A percentile compares a stretch with the other conserved stretches of the same genome.
phyloP scores from a whole-genome alignment of 148 eudicot species.

The Amaranthus hypochondriacus region DNA sequence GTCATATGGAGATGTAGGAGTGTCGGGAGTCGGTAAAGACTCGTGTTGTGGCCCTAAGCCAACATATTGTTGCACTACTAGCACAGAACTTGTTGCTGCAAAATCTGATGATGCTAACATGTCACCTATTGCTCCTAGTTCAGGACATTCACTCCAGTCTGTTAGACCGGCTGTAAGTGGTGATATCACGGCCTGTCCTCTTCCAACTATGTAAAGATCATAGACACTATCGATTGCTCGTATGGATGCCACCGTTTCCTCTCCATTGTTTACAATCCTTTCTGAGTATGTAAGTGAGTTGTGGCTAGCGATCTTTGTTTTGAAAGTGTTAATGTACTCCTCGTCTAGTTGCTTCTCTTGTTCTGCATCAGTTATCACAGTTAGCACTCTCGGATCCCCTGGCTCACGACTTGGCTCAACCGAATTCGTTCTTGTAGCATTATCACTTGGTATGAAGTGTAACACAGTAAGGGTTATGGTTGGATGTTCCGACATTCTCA shows the following conservation, averaged over 20 bases:
- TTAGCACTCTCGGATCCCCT: constrained; percentile 34
- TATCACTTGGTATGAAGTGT: constrained; percentile 49
- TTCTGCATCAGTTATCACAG: constrained; percentile 51
- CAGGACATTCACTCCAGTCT: constrained; percentile 96
- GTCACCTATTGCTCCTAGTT: constrained; percentile 86
- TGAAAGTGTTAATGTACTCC: constrained; percentile 52
- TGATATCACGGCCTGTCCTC: constrained; percentile 67
- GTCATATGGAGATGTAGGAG: constrained; percentile 30
- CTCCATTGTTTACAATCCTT: constrained; percentile 57
- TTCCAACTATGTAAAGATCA: constrained; percentile 73
- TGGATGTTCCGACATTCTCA: constrained; percentile 56
- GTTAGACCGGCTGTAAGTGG: constrained; percentile 88
- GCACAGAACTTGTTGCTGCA: constrained; percentile 52
- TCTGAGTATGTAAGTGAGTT: constrained; percentile 43
- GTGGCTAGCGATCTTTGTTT: constrained; percentile 32
- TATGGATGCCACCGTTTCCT: constrained; percentile 69
- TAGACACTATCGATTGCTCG: constrained; percentile 50
- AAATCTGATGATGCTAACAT: constrained; percentile 80
- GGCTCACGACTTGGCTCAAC: constrained; percentile 29
- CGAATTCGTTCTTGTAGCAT: constrained; percentile 23
- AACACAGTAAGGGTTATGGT: constrained; percentile 41
- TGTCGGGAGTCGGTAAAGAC: constrained; percentile 35
- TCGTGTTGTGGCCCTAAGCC: constrained; percentile 40
- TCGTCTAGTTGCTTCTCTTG: constrained; percentile 57
- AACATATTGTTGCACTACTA: constrained; percentile 62